Evolutionary conservation across 2,329 filamentous ascomycete genomes (phyloP).

Genomic region (Hypoxylon sp.): DNA sequence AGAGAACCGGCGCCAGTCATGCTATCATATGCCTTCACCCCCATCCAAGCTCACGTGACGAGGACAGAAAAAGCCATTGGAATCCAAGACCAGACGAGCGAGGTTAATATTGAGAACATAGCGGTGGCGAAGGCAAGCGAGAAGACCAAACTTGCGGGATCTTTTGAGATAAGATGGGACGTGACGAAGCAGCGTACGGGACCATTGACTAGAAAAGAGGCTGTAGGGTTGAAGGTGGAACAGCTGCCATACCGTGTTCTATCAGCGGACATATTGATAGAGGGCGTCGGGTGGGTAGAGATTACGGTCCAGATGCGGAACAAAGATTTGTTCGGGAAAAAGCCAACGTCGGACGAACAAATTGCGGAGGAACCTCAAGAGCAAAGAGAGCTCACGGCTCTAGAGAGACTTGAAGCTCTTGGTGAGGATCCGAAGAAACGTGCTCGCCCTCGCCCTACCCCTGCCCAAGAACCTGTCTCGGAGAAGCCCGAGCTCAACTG

Average conservation of each 20-base stretch:
- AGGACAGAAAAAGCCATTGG: conserved; percentile 79
- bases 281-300: conserved; percentile 94
- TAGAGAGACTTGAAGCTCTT: conserved; percentile 38
- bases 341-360: conserved; percentile 25
- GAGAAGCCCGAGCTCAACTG: conserved; percentile 52
- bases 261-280: conserved; percentile 84
- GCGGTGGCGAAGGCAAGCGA: conserved; percentile 63
- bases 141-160: conserved; percentile 74
- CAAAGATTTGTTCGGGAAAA: conserved; percentile 52
- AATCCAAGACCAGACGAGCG: conserved; percentile 71
- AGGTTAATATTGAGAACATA: conserved; percentile 70
- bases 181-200: conserved; percentile 83
- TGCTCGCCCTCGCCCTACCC: conserved; percentile 2
- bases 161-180: conserved; percentile 78
- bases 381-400: conserved; percentile 25
- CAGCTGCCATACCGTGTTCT: conserved; percentile 81
- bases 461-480: conserved; percentile 5
- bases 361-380: conserved; percentile 24
- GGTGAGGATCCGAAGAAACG: conserved; percentile 27
- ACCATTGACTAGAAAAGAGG: conserved; percentile 70
- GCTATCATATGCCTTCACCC: conserved; percentile 86
- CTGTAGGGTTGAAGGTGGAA: conserved; percentile 69
- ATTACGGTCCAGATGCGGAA: conserved; percentile 81
- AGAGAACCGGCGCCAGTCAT: conserved; percentile 69
- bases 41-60: conserved; percentile 78